A percentile compares a stretch with the other conserved stretches of the same genome.
These are phyloP conservation scores for Lantana camara DNA, from an alignment of 257 asterid species.

Conservation along the genomic window DNA sequence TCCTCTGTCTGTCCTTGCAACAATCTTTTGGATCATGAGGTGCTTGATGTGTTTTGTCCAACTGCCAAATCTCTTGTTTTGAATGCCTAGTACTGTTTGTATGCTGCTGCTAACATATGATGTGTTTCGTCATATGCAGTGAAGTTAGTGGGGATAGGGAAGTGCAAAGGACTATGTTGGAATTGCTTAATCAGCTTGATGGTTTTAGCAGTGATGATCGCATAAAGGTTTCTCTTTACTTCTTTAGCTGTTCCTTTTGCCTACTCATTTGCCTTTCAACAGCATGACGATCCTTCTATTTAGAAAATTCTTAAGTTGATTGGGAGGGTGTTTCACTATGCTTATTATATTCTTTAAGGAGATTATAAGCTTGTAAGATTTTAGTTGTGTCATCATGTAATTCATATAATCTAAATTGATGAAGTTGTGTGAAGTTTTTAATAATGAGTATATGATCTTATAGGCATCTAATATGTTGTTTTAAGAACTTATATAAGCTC, in stretches of 20 bases:
- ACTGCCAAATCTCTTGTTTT: background rate
- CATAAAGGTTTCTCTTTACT: conserved; percentile 55
- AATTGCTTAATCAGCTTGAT: conserved; percentile 90
- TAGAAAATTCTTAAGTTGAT: background rate
- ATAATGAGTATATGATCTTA: too few relatives aligned
- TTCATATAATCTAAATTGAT: too few relatives aligned
- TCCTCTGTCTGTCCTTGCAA: conserved; percentile 1
- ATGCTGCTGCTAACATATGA: conserved; percentile 17
- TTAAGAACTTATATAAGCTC: too few relatives aligned
- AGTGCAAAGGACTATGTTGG: conserved; percentile 92
- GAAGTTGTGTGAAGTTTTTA: too few relatives aligned
- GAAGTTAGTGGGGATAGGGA: conserved; percentile 96
- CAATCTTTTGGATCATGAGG: background rate
- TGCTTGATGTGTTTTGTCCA: background rate
- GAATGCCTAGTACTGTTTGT: background rate
- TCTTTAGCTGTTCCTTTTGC: background rate
- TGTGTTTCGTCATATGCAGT: conserved; percentile 46
- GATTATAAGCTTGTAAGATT: too few relatives aligned
- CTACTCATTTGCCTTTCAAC: conserved; percentile 3
- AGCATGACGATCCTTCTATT: background rate
- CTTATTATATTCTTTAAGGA: too few relatives aligned
- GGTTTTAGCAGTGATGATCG: conserved; percentile 94
- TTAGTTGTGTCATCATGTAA: too few relatives aligned
- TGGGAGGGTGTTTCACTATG: too few relatives aligned
- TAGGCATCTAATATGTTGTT: too few relatives aligned